A percentile compares a stretch with the other conserved stretches of the same genome.
Conservation (phyloP, 202 grass and related monocot genomes). For the Brachypodium distachyon region DNA sequence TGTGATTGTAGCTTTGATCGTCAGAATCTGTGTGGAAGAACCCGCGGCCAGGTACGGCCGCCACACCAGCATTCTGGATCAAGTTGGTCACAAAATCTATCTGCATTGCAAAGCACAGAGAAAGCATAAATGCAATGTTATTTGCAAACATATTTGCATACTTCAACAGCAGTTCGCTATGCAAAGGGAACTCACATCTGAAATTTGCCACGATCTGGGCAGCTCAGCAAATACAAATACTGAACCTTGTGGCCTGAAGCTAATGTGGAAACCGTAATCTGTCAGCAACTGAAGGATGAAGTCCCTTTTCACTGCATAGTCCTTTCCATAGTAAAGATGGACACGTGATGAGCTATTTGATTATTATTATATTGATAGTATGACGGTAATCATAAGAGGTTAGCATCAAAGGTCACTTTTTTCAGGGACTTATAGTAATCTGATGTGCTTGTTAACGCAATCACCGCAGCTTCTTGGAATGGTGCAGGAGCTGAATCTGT, state of each 20-base stretch:
- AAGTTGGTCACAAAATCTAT: constrained; percentile 53
- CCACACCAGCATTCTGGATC: constrained; percentile 30
- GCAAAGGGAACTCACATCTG: constrained; percentile 53
- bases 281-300: constrained; percentile 65
- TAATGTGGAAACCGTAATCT: constrained; percentile 55
- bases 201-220: constrained; percentile 52
- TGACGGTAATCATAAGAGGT: neutral
- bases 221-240: constrained; percentile 81
- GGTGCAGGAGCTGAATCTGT: constrained; percentile 95
- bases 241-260: constrained; percentile 74
- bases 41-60: constrained; percentile 29
- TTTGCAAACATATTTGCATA: neutral
- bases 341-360: neutral
- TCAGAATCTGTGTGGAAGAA: constrained; percentile 27
- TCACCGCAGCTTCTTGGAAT: constrained; percentile 88
- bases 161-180: constrained; percentile 5
- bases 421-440: constrained; percentile 61
- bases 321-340: constrained; percentile 35
- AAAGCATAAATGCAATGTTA: too few relatives aligned
- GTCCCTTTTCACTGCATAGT: constrained; percentile 55
- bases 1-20: constrained; percentile 24
- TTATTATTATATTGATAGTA: neutral
- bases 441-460: constrained; percentile 43
- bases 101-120: constrained; percentile 24
- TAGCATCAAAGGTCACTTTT: constrained; percentile 40